These are phyloP conservation scores for Flaveria brownii DNA, from an alignment of 129 eudicot species.

Conservation along the genomic window DNA sequence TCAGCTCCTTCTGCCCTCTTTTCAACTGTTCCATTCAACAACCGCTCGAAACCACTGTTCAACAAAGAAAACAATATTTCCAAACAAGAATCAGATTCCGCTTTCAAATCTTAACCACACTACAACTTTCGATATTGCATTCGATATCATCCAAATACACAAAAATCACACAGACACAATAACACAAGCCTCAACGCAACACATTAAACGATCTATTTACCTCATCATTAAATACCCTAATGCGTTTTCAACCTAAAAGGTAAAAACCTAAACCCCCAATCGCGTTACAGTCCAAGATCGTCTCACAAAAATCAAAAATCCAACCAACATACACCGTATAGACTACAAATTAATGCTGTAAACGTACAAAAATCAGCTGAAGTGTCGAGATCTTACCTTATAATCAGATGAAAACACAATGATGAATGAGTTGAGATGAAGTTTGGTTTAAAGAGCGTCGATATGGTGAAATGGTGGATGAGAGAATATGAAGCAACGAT, in stretches of 20 bases:
- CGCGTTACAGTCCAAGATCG: not conserved
- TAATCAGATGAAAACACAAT: not conserved
- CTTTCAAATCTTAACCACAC: slow-evolving; percentile 18
- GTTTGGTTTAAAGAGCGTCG: not conserved
- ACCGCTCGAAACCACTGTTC: slow-evolving; percentile 12
- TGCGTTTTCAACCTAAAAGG: not conserved
- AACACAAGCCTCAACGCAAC: not conserved
- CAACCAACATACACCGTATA: not conserved
- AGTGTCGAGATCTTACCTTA: slow-evolving; percentile 9
- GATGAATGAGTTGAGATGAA: not conserved
- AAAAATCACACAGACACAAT: not conserved
- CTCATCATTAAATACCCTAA: not conserved
- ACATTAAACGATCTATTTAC: not conserved
- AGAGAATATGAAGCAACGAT: slow-evolving; percentile 22
- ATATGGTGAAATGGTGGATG: not conserved
- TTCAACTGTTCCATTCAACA: slow-evolving; percentile 7
- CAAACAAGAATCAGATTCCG: not conserved
- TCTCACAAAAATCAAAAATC: not conserved
- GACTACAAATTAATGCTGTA: not conserved
- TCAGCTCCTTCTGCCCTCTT: not conserved
- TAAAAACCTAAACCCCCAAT: not conserved
- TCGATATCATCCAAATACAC: not conserved
- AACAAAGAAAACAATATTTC: not conserved
- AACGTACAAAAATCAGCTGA: not conserved
- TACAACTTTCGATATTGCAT: not conserved